These are phyloP conservation scores for Maudiozyma saulgeensis DNA, from an alignment of 805 yeast genomes.

Conservation along the genomic window DNA sequence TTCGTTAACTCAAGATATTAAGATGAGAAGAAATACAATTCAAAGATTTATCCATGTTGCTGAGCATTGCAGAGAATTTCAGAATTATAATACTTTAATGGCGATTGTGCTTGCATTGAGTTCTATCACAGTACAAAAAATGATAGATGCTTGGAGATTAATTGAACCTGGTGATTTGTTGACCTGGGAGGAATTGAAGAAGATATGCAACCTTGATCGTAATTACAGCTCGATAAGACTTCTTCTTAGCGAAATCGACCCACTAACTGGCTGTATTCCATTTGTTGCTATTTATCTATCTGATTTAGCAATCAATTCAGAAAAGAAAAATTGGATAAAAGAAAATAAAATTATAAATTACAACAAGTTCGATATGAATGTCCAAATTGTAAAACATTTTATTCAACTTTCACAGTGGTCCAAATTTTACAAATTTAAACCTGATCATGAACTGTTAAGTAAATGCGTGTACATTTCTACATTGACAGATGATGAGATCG, in stretches of 20 bases:
- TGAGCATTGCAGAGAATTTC: slow-evolving; percentile 56
- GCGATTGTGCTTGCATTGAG: slow-evolving; percentile 78
- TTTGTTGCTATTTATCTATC: slow-evolving; percentile 79
- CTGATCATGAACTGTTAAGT: slow-evolving; percentile 58
- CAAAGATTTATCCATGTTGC: slow-evolving; percentile 85
- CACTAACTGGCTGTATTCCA: slow-evolving; percentile 75
- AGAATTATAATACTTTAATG: slow-evolving; percentile 80
- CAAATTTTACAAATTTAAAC: slow-evolving; percentile 46
- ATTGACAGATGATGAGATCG: slow-evolving; percentile 60
- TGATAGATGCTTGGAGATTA: slow-evolving; percentile 64
- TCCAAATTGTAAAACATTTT: slow-evolving; percentile 66
- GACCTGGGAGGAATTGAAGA: slow-evolving; percentile 57
- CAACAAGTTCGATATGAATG: slow-evolving; percentile 64
- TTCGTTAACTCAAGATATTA: slow-evolving; percentile 51
- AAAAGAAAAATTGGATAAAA: slow-evolving; percentile 28
- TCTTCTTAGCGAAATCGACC: slow-evolving; percentile 40
- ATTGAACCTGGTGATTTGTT: slow-evolving; percentile 65
- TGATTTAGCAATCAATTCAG: slow-evolving; percentile 64
- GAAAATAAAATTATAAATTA: slow-evolving; percentile 52
- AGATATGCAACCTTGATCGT: slow-evolving; percentile 60
- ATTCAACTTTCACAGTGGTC: slow-evolving; percentile 84
- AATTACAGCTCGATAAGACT: slow-evolving; percentile 61
- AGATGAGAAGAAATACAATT: slow-evolving; percentile 58
- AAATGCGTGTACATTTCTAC: slow-evolving; percentile 77
- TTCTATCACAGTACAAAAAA: slow-evolving; percentile 48